These are phyloP conservation scores for Dysphania ambrosioides DNA, from an alignment of 148 eudicot genomes.

Conservation along the genomic window DNA sequence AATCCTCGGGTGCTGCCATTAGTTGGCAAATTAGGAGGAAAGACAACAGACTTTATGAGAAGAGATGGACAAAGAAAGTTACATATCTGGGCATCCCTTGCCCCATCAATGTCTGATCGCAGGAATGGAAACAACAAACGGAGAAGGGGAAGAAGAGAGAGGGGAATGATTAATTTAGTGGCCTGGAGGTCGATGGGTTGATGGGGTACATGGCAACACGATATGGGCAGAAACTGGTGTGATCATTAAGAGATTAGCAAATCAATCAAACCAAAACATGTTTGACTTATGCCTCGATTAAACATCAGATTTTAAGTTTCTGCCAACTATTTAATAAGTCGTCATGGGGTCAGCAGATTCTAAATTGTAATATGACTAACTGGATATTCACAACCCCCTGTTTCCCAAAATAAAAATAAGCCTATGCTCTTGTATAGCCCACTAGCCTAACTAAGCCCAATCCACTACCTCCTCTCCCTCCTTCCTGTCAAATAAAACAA, in stretches of 20 bases:
- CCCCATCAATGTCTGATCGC: not conserved
- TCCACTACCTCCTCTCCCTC: not conserved
- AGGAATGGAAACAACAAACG: not conserved
- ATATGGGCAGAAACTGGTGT: slow-evolving; percentile 23
- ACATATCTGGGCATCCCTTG: not conserved
- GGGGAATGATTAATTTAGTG: not conserved
- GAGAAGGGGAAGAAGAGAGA: not conserved
- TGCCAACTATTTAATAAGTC: slow-evolving; percentile 18
- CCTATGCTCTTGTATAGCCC: no score
- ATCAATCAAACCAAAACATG: slow-evolving; percentile 11
- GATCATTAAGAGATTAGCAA: slow-evolving; percentile 16
- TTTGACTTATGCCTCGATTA: slow-evolving; percentile 33
- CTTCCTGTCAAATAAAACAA: not conserved
- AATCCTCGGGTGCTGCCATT: slow-evolving; percentile 33
- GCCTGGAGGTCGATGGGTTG: not conserved
- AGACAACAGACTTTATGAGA: not conserved
- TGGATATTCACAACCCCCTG: no score
- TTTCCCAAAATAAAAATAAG: no score
- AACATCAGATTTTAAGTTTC: not conserved
- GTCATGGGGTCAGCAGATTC: no score
- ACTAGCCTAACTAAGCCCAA: not conserved
- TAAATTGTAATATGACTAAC: no score
- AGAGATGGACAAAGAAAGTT: no score
- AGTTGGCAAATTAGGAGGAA: not conserved
- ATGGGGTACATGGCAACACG: slow-evolving; percentile 21